These are phyloP conservation scores for Gliomastix tumulicola DNA, from an alignment of 2,329 filamentous ascomycete genomes.

Conservation along the genomic window DNA sequence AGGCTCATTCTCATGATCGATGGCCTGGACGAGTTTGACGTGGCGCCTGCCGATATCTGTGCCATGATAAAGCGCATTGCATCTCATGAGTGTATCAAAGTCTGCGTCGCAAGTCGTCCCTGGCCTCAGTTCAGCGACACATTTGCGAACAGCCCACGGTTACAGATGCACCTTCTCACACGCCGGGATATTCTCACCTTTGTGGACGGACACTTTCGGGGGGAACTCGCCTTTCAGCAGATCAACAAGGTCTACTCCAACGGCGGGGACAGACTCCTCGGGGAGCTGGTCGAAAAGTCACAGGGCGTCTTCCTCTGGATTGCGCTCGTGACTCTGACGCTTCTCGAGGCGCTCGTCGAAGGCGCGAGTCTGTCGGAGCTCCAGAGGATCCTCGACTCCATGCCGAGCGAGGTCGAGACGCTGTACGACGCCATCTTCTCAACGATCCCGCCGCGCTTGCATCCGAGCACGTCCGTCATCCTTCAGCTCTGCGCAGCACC, in stretches of 20 bases:
- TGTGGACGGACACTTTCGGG: not conserved
- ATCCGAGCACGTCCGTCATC: not conserved
- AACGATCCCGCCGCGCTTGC: not conserved
- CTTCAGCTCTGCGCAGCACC: no score
- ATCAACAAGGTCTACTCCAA: not conserved
- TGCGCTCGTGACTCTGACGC: not conserved
- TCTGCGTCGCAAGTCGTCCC: no score
- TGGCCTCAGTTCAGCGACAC: no score
- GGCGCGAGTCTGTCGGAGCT: not conserved
- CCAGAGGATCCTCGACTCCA: not conserved
- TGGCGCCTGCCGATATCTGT: no score
- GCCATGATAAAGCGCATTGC: no score
- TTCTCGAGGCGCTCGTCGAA: not conserved
- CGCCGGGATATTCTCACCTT: no score
- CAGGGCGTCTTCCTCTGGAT: slow-evolving; percentile 2
- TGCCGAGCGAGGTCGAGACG: slow-evolving; percentile 1
- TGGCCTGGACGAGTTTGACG: no score
- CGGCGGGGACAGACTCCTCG: not conserved
- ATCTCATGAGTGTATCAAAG: no score
- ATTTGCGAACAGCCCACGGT: no score
- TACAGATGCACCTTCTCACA: no score
- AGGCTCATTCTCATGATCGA: no score
- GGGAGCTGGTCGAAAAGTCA: not conserved
- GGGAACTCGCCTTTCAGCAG: not conserved
- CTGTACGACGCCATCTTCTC: slow-evolving; percentile 1